phyloP scores from a whole-genome alignment of 352 stramenopile genomes.

The Phytophthora cajani region DNA sequence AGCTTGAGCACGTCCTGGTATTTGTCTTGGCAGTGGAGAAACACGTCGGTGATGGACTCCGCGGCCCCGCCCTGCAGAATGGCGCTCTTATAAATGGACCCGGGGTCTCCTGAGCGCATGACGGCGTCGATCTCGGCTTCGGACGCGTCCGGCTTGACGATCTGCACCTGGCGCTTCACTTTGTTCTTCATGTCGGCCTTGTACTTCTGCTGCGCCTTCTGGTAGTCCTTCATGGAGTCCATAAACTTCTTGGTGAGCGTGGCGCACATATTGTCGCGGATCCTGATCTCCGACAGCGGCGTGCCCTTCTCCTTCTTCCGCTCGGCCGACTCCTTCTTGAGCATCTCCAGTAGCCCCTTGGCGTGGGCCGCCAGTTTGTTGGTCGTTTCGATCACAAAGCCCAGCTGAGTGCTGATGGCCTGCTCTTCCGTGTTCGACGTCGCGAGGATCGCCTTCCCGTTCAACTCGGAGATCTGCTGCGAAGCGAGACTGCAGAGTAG shows the following conservation, averaged over 20 bases:
- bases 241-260: conserved; percentile 99
- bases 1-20: conserved; percentile 98
- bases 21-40: conserved; percentile 96
- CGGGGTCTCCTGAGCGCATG: conserved; percentile 88
- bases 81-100: conserved; percentile 87
- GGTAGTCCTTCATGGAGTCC: conserved; percentile 98
- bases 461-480: conserved; percentile 92
- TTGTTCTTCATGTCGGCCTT: conserved; percentile 99
- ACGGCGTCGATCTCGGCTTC: conserved; percentile 97
- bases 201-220: conserved; percentile 97
- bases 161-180: conserved; percentile 97
- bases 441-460: conserved; percentile 93
- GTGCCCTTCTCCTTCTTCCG: conserved; percentile 92
- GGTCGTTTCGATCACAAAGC: conserved; percentile 90
- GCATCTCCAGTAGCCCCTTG: conserved; percentile 84
- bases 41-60: conserved; percentile 90
- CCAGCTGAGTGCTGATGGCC: conserved; percentile 91
- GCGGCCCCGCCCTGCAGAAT: conserved; percentile 83
- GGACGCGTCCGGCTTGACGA: conserved; percentile 97
- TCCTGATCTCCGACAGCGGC: conserved; percentile 78
- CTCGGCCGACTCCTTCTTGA: conserved; percentile 96
- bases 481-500: conserved; percentile 72
- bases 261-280: conserved; percentile 97
- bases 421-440: conserved; percentile 95
- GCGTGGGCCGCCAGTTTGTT: conserved; percentile 93